phyloP scores from a whole-genome alignment of 208 protist genomes.

The Blastocrithidia nonstop region DNA sequence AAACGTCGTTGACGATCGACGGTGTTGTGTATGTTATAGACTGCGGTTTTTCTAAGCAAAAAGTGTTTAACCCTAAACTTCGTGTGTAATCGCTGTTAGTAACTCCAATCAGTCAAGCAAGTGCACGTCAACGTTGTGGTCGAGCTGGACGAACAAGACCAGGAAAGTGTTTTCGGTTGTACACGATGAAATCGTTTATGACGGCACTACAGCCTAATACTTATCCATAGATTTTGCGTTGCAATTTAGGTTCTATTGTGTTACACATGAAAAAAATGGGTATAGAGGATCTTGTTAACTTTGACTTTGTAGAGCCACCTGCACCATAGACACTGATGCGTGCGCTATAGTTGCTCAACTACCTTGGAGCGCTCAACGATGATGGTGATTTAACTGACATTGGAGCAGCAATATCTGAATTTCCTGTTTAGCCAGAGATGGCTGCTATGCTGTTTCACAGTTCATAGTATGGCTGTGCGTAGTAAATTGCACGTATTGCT shows the following conservation, averaged over 20 bases:
- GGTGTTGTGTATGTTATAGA: slow-evolving; percentile 97
- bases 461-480: slow-evolving; percentile 87
- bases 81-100: slow-evolving; percentile 96
- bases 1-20: slow-evolving; percentile 99
- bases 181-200: slow-evolving; percentile 92
- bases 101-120: slow-evolving; percentile 94
- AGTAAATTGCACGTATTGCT: slow-evolving; percentile 94
- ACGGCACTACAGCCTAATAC: slow-evolving; percentile 86
- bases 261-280: slow-evolving; percentile 96
- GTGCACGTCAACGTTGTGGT: slow-evolving; percentile 90
- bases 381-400: slow-evolving; percentile 93
- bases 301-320: slow-evolving; percentile 98
- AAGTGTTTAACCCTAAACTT: slow-evolving; percentile 94
- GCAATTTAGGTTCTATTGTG: slow-evolving; percentile 94
- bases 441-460: slow-evolving; percentile 93
- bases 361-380: slow-evolving; percentile 94
- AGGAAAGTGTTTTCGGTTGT: slow-evolving; percentile 96
- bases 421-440: slow-evolving; percentile 95
- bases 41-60: slow-evolving; percentile 96
- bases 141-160: slow-evolving; percentile 89
- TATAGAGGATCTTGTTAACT: slow-evolving; percentile 94
- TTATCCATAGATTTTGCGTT: slow-evolving; percentile 96
- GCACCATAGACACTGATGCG: slow-evolving; percentile 88
- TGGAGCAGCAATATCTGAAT: slow-evolving; percentile 93
- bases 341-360: slow-evolving; percentile 91